Evolutionary conservation across 129 eudicot genomes (phyloP), one percentile per base, ranked within the genome.

Genomic region (Escallonia herrerae): DNA sequence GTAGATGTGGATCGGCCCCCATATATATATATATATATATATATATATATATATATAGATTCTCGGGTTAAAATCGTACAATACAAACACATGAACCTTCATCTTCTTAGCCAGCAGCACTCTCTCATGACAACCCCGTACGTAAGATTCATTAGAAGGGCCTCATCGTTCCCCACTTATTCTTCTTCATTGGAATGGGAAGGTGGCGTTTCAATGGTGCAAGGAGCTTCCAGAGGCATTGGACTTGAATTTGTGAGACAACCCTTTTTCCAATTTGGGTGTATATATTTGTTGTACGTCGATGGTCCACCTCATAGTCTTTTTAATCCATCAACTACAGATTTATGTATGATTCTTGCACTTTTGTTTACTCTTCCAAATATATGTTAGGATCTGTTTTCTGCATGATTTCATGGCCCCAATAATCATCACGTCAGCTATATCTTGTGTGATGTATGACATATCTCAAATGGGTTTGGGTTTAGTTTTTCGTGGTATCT

Each of bases 161-260:
- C 57, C 4, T 22, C 33, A 22, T 79, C 51, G 52, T 79, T 75
- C 47, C 69, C 80, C 0, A 56, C 63, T 38, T 48, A 74, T 43
- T 12, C 80, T 46, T 64, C 76, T 54, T 63, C 58, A 53, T 41
- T 72, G 5, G 72, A 71, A 64, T 78, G 62, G 50, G 83, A 80
- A 7, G 83, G 70, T 37, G 82, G 78, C 41, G 95, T 93, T 75
- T 89, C 99, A 43, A 58, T 93, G 95, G 90, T 93, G 14, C 99
- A 93, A 80, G 96, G 99, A 55, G 96, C 99, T 74, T 93, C 99
- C 15, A 80, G 96, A 74, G 99, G 96, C 73, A 72, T 93, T 63
- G 99, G 99, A 48, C 95, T 93, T 75, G 90, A 93, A 84, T 86
- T 93, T 75, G 99, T 93, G 67, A 72, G 87, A 62, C 8, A 50